Conservation (phyloP, 1,284 basidiomycete genomes). For the Phellinidium pouzarii region DNA sequence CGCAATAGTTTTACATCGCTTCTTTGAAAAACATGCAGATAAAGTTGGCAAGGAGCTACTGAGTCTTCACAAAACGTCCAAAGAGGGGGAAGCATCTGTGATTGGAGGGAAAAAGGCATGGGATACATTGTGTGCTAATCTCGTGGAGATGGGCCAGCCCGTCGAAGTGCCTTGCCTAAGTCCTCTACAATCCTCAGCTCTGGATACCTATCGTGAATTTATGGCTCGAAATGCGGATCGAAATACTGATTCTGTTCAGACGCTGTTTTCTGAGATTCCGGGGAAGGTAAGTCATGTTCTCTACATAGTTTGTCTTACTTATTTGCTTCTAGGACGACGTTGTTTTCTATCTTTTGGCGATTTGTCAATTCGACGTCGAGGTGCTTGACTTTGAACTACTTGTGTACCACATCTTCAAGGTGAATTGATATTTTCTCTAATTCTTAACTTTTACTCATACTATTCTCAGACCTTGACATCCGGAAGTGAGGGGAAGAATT, state of each 20-base stretch:
- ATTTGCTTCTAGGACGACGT: slow-evolving; percentile 36
- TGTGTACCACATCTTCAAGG: slow-evolving; percentile 79
- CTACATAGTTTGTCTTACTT: slow-evolving; percentile 1
- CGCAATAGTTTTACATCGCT: slow-evolving; percentile 73
- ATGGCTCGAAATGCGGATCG: slow-evolving; percentile 64
- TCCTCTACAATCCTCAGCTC: slow-evolving; percentile 41
- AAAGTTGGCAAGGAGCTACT: slow-evolving; percentile 80
- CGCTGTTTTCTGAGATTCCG: slow-evolving; percentile 62
- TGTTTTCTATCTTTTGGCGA: slow-evolving; percentile 54
- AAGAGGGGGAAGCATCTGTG: slow-evolving; percentile 47
- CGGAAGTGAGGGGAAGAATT: slow-evolving; percentile 42
- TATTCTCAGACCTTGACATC: slow-evolving; percentile 34
- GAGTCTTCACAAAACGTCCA: slow-evolving; percentile 61
- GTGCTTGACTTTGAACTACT: slow-evolving; percentile 81
- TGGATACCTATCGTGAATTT: slow-evolving; percentile 59
- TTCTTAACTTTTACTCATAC: too few species aligned
- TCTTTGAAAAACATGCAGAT: slow-evolving; percentile 76
- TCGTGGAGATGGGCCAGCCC: slow-evolving; percentile 73
- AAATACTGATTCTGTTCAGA: slow-evolving; percentile 53
- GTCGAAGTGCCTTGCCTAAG: slow-evolving; percentile 59
- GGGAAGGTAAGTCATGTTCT: slow-evolving; percentile 27
- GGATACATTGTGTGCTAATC: slow-evolving; percentile 65
- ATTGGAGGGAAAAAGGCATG: slow-evolving; percentile 69
- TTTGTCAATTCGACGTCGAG: slow-evolving; percentile 73
- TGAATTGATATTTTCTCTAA: too few species aligned